Base-by-base conservation (phyloP, 768 basidiomycete species). In the Rhizopogon vinicolor region DNA sequence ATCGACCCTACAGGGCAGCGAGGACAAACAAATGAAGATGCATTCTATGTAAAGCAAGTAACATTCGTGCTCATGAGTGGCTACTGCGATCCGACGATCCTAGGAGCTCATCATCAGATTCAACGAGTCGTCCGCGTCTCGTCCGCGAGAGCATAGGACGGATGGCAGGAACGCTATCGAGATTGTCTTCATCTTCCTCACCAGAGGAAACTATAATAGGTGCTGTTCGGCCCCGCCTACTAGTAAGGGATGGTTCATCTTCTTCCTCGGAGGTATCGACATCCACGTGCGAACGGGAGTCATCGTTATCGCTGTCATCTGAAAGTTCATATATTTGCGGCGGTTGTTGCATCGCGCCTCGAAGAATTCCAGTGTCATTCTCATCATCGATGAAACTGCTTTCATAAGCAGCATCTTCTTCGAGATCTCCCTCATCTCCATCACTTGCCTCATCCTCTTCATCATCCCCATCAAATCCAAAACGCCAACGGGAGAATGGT, bases 351-450 rank as follows among this genome's bases (percentile, higher is more conserved):
- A 56, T 56, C 42, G 49, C 35, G 41, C 37, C 1, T 7, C 33
- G 39, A n/a, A 10, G 45, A 18, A 49, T 50, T 7, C 48, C 52
- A 19, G 51, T 45, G 33, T 62, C 68, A 16, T 72, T 72, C 25
- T 59, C 71, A 42, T 84, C 82, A 41, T 83, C 81, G 49, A 85
- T 83, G 60, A 84, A 84, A 63, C 81, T 81, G 58, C 75, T 73
- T 56, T 79, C 79, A 49, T 81, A 83, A 12, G 65, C 74, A 16
- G 70, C 75, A 0, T 75, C 74, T 2, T 75, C 74, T 2, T 61
- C 73, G 4, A 65, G 65, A 3, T 59, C 68, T 16, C 56, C 65
- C 16, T 66, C 68, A 14, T 51, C 61, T 14, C 53, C 57, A 41
- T 57, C 60, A 18, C 59, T 52, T 5, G 52, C 55, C 9, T 59